A percentile compares a stretch with the other conserved stretches of the same genome.
These are phyloP conservation scores for Alternaria ventricosa DNA, from an alignment of 2,329 filamentous ascomycete genomes.

Conservation along the genomic window DNA sequence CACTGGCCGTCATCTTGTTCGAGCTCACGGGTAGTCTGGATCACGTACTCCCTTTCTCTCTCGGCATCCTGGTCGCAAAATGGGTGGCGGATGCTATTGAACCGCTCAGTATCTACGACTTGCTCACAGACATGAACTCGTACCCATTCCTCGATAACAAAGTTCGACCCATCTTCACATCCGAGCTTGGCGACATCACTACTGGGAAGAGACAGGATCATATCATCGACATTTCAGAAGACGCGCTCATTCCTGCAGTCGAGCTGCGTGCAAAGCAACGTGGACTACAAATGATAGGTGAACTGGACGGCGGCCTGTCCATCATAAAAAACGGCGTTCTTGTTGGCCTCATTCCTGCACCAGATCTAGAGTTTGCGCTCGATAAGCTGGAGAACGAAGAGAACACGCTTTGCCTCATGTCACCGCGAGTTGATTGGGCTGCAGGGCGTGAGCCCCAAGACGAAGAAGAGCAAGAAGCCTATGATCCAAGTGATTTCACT, in stretches of 20 bases:
- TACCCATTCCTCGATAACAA: constrained; percentile 99
- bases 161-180: constrained; percentile 87
- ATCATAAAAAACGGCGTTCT: constrained; percentile 80
- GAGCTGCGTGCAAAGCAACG: constrained; percentile 83
- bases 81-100: constrained; percentile 98
- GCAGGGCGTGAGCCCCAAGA: constrained; percentile 59
- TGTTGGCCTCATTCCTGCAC: constrained; percentile 89
- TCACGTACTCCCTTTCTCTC: constrained; percentile 92
- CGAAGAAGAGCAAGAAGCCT: constrained; percentile 55
- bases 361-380: constrained; percentile 90
- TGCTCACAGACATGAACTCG: constrained; percentile 94
- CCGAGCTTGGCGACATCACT: constrained; percentile 85
- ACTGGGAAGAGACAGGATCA: constrained; percentile 75
- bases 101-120: constrained; percentile 92
- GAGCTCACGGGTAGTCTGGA: constrained; percentile 94
- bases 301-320: constrained; percentile 89
- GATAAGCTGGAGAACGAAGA: constrained; percentile 82
- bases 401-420: constrained; percentile 81
- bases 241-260: constrained; percentile 77
- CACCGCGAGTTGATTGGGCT: constrained; percentile 61
- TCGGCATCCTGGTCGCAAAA: constrained; percentile 92
- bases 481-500: constrained; percentile 81
- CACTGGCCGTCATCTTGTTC: constrained; percentile 92
- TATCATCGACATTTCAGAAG: constrained; percentile 86
- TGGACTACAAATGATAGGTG: constrained; percentile 80